A percentile compares a stretch with the other conserved stretches of the same genome.
phyloP scores from a whole-genome alignment of 768 basidiomycete species.

The Candolleomyces eurysporus region DNA sequence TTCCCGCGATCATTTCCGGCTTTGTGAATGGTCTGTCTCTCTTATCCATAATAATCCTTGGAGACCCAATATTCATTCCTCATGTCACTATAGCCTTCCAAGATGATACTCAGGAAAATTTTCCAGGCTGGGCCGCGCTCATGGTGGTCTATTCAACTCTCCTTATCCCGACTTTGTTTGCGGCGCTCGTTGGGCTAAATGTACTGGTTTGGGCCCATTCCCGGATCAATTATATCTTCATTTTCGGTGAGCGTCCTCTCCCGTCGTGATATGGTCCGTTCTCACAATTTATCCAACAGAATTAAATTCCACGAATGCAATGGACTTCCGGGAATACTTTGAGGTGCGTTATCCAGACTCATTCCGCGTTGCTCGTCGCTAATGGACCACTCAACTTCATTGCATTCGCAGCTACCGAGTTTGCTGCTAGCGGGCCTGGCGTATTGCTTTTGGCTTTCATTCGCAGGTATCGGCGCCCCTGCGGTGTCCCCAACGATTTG shows the following conservation, averaged over 20 bases:
- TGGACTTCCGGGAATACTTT: constrained; percentile 78
- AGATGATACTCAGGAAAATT: constrained; percentile 42
- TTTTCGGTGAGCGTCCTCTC: constrained; percentile 60
- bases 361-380: neutral
- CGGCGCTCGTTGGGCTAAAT: constrained; percentile 80
- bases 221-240: constrained; percentile 92
- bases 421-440: constrained; percentile 71
- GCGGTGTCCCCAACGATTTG: constrained; percentile 67
- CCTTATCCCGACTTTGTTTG: constrained; percentile 71
- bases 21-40: constrained; percentile 51
- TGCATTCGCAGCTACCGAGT: constrained; percentile 61
- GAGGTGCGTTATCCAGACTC: constrained; percentile 34
- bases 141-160: constrained; percentile 78
- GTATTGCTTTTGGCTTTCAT: constrained; percentile 85
- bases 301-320: constrained; percentile 62
- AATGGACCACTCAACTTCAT: neutral
- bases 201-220: constrained; percentile 70
- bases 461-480: constrained; percentile 55
- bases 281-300: constrained; percentile 36
- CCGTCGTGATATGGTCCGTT: constrained; percentile 12
- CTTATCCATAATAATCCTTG: neutral
- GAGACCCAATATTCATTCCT: neutral
- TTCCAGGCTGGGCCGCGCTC: constrained; percentile 72
- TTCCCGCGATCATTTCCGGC: constrained; percentile 67
- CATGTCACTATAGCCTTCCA: constrained; percentile 47